Evolutionary conservation across 2,329 filamentous ascomycete genomes (phyloP).

Genomic region (Penicillium verrucosum): DNA sequence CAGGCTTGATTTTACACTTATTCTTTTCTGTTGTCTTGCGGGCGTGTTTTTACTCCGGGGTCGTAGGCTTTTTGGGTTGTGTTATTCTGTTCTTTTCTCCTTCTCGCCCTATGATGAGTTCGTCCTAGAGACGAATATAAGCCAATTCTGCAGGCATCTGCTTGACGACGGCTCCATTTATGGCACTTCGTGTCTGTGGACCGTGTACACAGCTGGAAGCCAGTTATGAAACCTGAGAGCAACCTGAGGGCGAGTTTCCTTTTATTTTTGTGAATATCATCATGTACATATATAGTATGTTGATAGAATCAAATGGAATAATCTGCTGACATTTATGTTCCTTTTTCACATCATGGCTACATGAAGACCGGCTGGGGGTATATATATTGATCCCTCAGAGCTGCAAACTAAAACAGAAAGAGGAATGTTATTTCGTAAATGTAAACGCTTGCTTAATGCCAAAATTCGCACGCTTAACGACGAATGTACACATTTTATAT

Average conservation of each 20-base stretch:
- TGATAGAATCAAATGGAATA: neutral
- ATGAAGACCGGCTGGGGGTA: neutral
- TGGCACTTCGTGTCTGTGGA: neutral
- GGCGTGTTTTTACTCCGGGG: neutral
- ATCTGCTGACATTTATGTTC: neutral
- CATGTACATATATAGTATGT: neutral
- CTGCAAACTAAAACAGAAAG: neutral
- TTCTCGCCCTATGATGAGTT: conserved; percentile 9
- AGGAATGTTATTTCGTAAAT: conserved; percentile 3
- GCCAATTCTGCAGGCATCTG: conserved; percentile 11
- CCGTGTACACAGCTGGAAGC: conserved; percentile 1
- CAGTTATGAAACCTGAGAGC: conserved; percentile 8
- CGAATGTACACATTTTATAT: neutral
- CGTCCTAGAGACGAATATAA: conserved; percentile 4
- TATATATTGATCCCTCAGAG: neutral
- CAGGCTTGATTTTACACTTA: neutral
- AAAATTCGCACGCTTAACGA: neutral
- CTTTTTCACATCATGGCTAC: neutral
- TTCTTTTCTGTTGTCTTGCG: neutral
- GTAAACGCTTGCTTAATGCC: conserved; percentile 4
- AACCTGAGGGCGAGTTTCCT: conserved; percentile 9
- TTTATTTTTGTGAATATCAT: neutral
- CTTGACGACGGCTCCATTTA: neutral
- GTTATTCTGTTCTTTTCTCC: neutral
- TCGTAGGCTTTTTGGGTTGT: neutral